Conservation (phyloP, 495 filamentous ascomycete genomes). For the Penicillium fimorum region DNA sequence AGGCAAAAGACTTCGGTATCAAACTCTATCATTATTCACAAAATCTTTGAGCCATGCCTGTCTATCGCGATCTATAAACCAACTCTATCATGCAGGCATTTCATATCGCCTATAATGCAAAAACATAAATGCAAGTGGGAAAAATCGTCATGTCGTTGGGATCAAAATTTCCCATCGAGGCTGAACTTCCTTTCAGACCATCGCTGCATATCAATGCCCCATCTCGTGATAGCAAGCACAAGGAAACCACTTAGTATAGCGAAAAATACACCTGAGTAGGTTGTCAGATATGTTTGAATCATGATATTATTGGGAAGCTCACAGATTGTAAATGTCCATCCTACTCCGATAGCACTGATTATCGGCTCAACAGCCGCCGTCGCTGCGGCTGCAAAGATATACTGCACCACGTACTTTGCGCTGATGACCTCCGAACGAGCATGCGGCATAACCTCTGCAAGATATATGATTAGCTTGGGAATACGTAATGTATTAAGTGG, state of each 20-base stretch:
- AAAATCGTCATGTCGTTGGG: background rate
- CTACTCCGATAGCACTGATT: slow-evolving; percentile 65
- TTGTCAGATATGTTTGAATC: slow-evolving; percentile 4
- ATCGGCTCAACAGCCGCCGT: slow-evolving; percentile 64
- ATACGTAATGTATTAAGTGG: background rate
- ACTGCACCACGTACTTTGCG: slow-evolving; percentile 71
- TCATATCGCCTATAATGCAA: background rate
- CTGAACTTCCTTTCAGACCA: slow-evolving; percentile 36
- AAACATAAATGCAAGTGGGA: background rate
- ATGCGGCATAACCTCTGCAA: slow-evolving; percentile 40
- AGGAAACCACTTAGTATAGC: slow-evolving; percentile 34
- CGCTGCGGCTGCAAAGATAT: slow-evolving; percentile 64
- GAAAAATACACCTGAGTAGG: slow-evolving; percentile 33
- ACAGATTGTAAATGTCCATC: slow-evolving; percentile 54
- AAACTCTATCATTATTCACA: background rate
- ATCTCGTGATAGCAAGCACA: slow-evolving; percentile 36
- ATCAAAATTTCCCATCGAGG: slow-evolving; percentile 22
- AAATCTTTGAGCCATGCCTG: background rate
- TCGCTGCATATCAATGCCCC: slow-evolving; percentile 45
- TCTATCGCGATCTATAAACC: slow-evolving; percentile 5
- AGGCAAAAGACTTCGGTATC: background rate
- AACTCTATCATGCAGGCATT: slow-evolving; percentile 8
- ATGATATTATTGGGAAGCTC: slow-evolving; percentile 11
- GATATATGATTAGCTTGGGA: background rate
- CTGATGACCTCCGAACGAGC: slow-evolving; percentile 65